Base-by-base conservation (phyloP, 139 green algal genomes). In the Ettlia oleoabundans region DNA sequence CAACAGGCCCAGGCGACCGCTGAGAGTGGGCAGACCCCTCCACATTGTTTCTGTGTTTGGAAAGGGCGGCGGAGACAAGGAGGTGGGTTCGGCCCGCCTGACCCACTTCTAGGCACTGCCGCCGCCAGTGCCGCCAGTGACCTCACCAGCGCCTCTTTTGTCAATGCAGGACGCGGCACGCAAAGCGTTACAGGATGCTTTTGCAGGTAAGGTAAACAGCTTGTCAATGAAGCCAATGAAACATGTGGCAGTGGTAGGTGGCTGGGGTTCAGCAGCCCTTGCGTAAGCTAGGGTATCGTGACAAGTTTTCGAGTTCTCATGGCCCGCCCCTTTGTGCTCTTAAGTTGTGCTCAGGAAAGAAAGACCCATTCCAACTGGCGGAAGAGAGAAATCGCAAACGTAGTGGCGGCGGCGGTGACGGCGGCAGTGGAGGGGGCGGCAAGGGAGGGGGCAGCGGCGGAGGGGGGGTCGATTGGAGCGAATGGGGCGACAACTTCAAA, bases 111-210 rank as follows among this genome's bases (percentile, higher is more conserved):
- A 30, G 13, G 4, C 13, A 5, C 47, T 37, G 51, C 47, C 18
- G 70, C 70, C 37, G 22, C 6, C 43, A 22, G 22, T 40, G 18
- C 43, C 28, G 8, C 43, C 53, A 52, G 35, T n/a, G n/a, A n/a
- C n/a, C n/a, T n/a, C n/a, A n/a, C 28, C 3, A 22, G 55, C 47
- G 47, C 47, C 47, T 24, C 15, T 15, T 10, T 58, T 58, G 18
- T 22, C 21, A 4, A 15, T 63, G 58, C 69, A 92, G 85, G 88
- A 90, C 42, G 86, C 84, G 13, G 86, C 88, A 41, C 51, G 61
- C 43, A 89, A 90, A 55, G 84, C 82, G 28, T 70, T 92, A 26
- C 72, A 91, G 42, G 75, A 91, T 19, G 79, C 87, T 9, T 90
- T 92, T n/a, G n/a, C n/a, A n/a, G n/a, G n/a, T n/a, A n/a, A n/a